Evolutionary conservation across 2,329 filamentous ascomycete genomes (phyloP), one percentile per base, ranked within the genome.

Genomic region (Metarhizium brunneum): DNA sequence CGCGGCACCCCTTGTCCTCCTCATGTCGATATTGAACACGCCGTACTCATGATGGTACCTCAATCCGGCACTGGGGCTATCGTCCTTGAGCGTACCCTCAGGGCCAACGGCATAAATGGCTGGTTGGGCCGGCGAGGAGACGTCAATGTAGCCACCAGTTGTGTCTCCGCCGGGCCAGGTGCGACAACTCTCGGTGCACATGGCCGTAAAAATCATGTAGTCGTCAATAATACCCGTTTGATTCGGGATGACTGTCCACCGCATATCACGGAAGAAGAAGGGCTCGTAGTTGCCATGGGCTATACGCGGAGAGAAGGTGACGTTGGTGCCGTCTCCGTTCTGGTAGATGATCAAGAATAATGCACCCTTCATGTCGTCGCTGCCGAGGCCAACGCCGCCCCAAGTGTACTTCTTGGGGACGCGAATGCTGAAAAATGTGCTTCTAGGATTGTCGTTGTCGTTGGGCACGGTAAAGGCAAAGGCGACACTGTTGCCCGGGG

Each of bases 101-200:
- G 79, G 77, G 0, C 83, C 83, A 25, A 78, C 69, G 18, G 80
- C 83, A 63, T 77, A 86, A 54, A 84, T 77, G 67, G 79, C 81
- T 45, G 70, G 69, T 58, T 78, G 74, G 14, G 68, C 65, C 14
- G 68, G 70, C 52, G 72, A 76, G n/a, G 66, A 69, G n/a, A 79
- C 69, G 61, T 85, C 74, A 56, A 85, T 65, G 40, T 65, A 72
- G 42, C 78, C 77, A 51, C 67, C 66, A 35, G 57, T 57, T 25
- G 64, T 62, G 38, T 60, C 61, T 25, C 55, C 60, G 5, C 62
- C 60, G 13, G 66, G 66, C 81, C 81, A 84, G 47, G 66, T 72
- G 38, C 78, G 74, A 61, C 79, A 85, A 62, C 78, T 75, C 35
- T 65, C 61, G 25, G 61, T 68, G 68, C 82, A 85, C 45, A 73